These are phyloP conservation scores for Cordyceps pruinosa DNA, from an alignment of 2,329 filamentous ascomycete genomes.

Conservation along the genomic window DNA sequence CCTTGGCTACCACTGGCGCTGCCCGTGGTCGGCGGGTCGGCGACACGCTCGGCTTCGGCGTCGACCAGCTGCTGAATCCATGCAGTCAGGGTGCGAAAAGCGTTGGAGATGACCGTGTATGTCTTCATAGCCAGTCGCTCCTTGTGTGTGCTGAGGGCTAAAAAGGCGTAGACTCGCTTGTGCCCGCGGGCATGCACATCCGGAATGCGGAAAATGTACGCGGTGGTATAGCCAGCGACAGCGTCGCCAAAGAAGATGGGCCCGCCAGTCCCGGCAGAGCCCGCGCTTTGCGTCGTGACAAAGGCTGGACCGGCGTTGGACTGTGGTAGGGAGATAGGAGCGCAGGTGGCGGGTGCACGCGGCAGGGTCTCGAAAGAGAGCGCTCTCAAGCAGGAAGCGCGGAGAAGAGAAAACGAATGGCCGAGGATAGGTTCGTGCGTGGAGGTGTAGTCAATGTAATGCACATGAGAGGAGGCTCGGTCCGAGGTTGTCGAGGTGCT, in stretches of 20 bases:
- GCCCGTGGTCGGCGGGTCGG: slow-evolving; percentile 36
- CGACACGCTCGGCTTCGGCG: slow-evolving; percentile 51
- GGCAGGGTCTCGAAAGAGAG: slow-evolving; percentile 61
- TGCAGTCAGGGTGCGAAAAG: slow-evolving; percentile 56
- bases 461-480: slow-evolving; percentile 46
- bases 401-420: slow-evolving; percentile 59
- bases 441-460: slow-evolving; percentile 62
- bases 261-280: slow-evolving; percentile 52
- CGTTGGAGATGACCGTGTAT: slow-evolving; percentile 54
- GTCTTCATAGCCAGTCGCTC: slow-evolving; percentile 60
- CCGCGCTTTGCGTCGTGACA: slow-evolving; percentile 47
- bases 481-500: slow-evolving; percentile 45
- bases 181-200: slow-evolving; percentile 61
- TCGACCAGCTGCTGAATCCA: slow-evolving; percentile 63
- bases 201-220: slow-evolving; percentile 63
- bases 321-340: slow-evolving; percentile 30
- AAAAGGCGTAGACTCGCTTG: slow-evolving; percentile 61
- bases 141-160: slow-evolving; percentile 58
- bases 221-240: slow-evolving; percentile 59
- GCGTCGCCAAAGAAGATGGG: slow-evolving; percentile 65
- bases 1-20: slow-evolving; percentile 29
- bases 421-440: slow-evolving; percentile 57
- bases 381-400: slow-evolving; percentile 59
- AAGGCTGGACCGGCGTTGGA: slow-evolving; percentile 39
- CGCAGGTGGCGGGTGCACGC: slow-evolving; percentile 41